phyloP scores from a whole-genome alignment of 139 green algal genomes.

The Spirogloea muscicola region DNA sequence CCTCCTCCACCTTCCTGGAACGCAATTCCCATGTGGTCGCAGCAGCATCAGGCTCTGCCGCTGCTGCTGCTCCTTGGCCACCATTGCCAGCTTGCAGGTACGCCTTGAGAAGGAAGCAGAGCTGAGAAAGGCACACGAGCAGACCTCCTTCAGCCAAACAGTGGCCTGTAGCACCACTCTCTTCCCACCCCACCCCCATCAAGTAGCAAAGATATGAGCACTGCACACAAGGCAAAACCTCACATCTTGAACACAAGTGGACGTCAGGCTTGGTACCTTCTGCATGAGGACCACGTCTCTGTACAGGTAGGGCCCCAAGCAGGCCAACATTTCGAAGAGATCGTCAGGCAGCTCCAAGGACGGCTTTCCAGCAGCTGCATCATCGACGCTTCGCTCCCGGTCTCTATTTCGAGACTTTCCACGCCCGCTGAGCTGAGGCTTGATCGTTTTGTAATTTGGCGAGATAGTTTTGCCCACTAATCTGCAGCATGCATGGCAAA shows the following conservation, averaged over 20 bases:
- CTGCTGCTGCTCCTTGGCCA: neutral
- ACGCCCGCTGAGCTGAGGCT: no score
- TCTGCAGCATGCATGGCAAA: no score
- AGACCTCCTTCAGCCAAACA: neutral
- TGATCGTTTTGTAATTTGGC: no score
- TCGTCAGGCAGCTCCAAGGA: no score
- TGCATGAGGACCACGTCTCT: constrained; percentile 34
- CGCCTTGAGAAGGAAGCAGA: neutral
- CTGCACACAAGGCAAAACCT: neutral
- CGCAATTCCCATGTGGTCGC: neutral
- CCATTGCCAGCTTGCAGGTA: neutral
- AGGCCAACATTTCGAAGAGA: constrained; percentile 39
- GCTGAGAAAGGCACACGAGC: neutral
- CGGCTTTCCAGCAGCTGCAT: no score
- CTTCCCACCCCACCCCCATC: neutral
- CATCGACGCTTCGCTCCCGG: no score
- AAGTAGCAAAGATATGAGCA: neutral
- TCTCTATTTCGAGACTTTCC: no score
- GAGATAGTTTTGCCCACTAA: no score
- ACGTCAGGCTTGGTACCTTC: constrained; percentile 23
- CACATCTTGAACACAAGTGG: neutral
- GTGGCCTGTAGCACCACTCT: neutral
- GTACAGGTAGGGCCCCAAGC: constrained; percentile 41
- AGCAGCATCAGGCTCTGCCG: neutral
- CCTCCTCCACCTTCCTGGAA: constrained; percentile 43